These are phyloP conservation scores for Backusella morwellensis DNA, from an alignment of 192 early-diverging fungal species.

Conservation along the genomic window DNA sequence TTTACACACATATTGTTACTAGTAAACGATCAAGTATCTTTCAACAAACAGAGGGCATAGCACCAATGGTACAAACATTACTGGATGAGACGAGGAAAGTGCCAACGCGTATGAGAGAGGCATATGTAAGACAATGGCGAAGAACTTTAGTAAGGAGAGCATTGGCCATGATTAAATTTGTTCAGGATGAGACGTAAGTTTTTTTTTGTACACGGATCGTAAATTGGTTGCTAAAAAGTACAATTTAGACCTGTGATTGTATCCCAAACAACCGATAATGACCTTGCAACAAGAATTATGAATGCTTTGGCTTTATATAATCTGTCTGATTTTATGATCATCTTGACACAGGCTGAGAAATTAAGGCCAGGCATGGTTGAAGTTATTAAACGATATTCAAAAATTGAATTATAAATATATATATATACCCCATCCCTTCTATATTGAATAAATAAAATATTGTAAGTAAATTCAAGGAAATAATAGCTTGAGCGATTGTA, in stretches of 20 bases:
- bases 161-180: conserved; percentile 41
- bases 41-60: conserved; percentile 32
- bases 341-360: conserved; percentile 48
- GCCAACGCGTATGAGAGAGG: conserved; percentile 47
- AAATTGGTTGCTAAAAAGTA: no score
- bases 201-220: no score
- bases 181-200: conserved; percentile 35
- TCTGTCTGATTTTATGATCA: conserved; percentile 40
- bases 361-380: conserved; percentile 44
- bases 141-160: conserved; percentile 40
- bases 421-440: background rate
- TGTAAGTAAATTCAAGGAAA: no score
- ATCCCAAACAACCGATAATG: background rate
- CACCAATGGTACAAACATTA: conserved; percentile 45
- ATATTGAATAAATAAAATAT: no score
- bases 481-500: no score
- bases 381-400: conserved; percentile 33
- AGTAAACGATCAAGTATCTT: conserved; percentile 41
- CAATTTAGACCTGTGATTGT: background rate
- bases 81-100: conserved; percentile 38
- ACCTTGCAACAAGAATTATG: conserved; percentile 21
- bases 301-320: conserved; percentile 27
- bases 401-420: background rate
- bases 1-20: background rate
- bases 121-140: conserved; percentile 50